Evolutionary conservation across 345 rosid genomes (phyloP), one percentile per base, ranked within the genome.

Genomic region (Brassica cretica): DNA sequence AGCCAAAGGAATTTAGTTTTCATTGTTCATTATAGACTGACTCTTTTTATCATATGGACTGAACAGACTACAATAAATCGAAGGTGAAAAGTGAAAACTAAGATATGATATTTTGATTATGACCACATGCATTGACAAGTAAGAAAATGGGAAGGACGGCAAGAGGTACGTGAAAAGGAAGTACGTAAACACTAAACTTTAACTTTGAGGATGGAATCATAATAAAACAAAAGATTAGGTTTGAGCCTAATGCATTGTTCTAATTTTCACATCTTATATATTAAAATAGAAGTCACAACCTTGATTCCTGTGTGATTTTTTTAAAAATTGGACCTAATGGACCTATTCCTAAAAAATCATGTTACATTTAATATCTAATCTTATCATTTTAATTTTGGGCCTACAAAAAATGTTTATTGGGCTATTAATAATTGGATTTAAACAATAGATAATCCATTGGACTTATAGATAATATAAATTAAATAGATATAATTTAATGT

Each of bases 221-320:
- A 67, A 68, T 11, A 58, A 67, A 67, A 75, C 73, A 75, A 75
- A 74, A 75, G n/a, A 66, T 58, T 67, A 67, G 60, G 73, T 59
- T 67, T n/a, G 2, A 41, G 35, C 73, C 73, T 60, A 56, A 68
- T 44, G 35, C 51, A 76, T 76, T 76, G 73, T 60, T 75, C 66
- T 75, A 66, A 56, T 41, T 59, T 19, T 68, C 73, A 67, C 79
- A n/a, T n/a, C n/a, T n/a, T n/a, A n/a, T n/a, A n/a, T n/a, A n/a
- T n/a, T n/a, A n/a, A n/a, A n/a, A n/a, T n/a, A n/a, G n/a, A n/a
- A n/a, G n/a, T n/a, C n/a, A n/a, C n/a, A n/a, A n/a, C n/a, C n/a
- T n/a, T n/a, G n/a, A n/a, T n/a, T n/a, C n/a, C n/a, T n/a, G n/a
- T n/a, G n/a, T n/a, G n/a, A n/a, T n/a, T n/a, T n/a, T n/a, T n/a